Evolutionary conservation across 768 basidiomycete genomes (phyloP).

Genomic region (Rhizopogon roseolus): DNA sequence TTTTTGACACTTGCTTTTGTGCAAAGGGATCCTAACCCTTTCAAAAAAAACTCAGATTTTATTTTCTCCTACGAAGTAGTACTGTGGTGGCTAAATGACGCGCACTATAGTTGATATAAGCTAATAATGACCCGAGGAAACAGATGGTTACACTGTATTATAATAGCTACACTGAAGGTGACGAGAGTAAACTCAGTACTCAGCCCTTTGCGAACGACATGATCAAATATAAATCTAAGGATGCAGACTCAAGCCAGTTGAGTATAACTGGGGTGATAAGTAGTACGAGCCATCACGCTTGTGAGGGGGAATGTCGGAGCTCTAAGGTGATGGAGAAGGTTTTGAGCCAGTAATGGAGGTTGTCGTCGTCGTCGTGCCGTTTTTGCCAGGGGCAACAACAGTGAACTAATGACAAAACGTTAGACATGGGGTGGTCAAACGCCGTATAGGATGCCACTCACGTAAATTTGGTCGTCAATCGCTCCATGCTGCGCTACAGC

Average conservation of each 20-base stretch:
- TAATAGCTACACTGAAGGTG: slow-evolving; percentile 9
- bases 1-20: too few relatives aligned
- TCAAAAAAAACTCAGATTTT: too few relatives aligned
- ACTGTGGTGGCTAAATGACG: too few relatives aligned
- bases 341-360: background rate
- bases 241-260: background rate
- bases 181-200: background rate
- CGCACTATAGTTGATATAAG: background rate
- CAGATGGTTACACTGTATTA: slow-evolving; percentile 2
- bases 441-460: slow-evolving; percentile 13
- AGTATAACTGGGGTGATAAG: background rate
- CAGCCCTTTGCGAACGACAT: background rate
- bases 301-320: slow-evolving; percentile 2
- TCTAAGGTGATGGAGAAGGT: background rate
- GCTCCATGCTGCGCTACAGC: slow-evolving; percentile 35
- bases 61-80: too few relatives aligned
- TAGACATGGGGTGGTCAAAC: background rate
- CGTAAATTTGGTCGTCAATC: slow-evolving; percentile 39
- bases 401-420: slow-evolving; percentile 16
- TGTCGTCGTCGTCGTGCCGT: slow-evolving; percentile 10
- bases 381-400: slow-evolving; percentile 11
- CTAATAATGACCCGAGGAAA: background rate
- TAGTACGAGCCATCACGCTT: background rate
- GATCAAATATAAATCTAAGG: background rate
- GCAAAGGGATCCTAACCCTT: too few relatives aligned